A percentile compares a stretch with the other conserved stretches of the same genome.
Conservation (phyloP, 208 protist species). For the Wallacemonas rigidus region DNA sequence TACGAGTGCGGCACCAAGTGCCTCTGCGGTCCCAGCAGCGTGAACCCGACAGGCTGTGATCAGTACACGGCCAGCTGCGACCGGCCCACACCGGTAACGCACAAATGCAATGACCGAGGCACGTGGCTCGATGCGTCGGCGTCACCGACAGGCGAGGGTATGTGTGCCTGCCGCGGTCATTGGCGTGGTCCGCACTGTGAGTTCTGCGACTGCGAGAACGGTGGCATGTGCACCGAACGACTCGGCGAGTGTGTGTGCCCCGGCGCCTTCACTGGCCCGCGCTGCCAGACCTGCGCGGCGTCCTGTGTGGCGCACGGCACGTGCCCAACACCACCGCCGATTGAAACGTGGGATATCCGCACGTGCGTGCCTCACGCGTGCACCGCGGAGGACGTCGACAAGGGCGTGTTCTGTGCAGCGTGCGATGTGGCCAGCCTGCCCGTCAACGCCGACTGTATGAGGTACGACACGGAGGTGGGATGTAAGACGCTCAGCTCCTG, state of each 20-base stretch:
- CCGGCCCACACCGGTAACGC: slow-evolving; percentile 16
- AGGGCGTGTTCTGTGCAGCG: slow-evolving; percentile 26
- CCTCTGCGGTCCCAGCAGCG: slow-evolving; percentile 11
- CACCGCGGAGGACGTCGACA: slow-evolving; percentile 8
- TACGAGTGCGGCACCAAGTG: neutral
- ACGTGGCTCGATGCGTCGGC: slow-evolving; percentile 24
- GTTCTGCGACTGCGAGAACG: slow-evolving; percentile 56
- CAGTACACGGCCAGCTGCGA: slow-evolving; percentile 34
- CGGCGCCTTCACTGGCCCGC: slow-evolving; percentile 41
- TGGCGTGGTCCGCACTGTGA: slow-evolving; percentile 46
- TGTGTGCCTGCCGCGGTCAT: slow-evolving; percentile 50
- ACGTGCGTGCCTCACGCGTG: slow-evolving; percentile 44
- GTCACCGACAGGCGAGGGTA: slow-evolving; percentile 35
- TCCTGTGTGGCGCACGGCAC: slow-evolving; percentile 31
- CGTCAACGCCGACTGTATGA: slow-evolving; percentile 2
- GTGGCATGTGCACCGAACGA: slow-evolving; percentile 40
- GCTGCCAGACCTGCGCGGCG: slow-evolving; percentile 47
- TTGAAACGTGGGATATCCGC: slow-evolving; percentile 35
- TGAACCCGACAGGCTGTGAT: slow-evolving; percentile 24
- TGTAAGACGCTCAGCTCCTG: slow-evolving; percentile 26
- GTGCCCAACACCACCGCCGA: slow-evolving; percentile 25
- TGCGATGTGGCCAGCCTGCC: slow-evolving; percentile 11
- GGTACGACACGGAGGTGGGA: neutral
- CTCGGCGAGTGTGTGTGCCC: slow-evolving; percentile 43
- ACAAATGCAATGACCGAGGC: slow-evolving; percentile 31